Percentiles rank a stretch among this genome's conserved stretches.
These are phyloP conservation scores for Nakaseomyces glabratus DNA, from an alignment of 1,139 yeast genomes.

Conservation along the genomic window DNA sequence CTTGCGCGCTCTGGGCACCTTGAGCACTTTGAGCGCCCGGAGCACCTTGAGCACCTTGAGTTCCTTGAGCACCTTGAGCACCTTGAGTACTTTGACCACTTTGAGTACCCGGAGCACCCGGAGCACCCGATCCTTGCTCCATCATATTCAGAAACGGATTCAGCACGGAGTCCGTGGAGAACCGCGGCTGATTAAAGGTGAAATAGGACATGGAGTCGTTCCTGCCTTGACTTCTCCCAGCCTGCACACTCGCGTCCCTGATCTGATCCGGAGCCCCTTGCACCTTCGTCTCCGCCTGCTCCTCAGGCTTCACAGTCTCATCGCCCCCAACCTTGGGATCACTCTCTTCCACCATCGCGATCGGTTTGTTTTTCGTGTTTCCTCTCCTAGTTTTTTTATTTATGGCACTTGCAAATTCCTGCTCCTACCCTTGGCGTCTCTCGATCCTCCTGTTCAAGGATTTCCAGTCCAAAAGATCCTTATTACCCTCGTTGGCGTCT, in stretches of 20 bases:
- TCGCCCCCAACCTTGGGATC: too few species aligned
- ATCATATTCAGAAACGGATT: constrained; percentile 19
- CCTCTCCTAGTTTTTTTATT: too few species aligned
- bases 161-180: constrained; percentile 22
- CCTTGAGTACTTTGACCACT: too few species aligned
- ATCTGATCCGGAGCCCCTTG: too few species aligned
- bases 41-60: constrained; percentile 19
- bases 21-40: constrained; percentile 10
- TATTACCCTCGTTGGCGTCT: too few species aligned
- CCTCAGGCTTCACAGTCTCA: not conserved
- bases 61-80: constrained; percentile 1
- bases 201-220: constrained; percentile 24
- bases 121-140: constrained; percentile 10
- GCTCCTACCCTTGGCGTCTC: too few species aligned
- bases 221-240: constrained; percentile 6
- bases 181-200: constrained; percentile 23
- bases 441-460: too few species aligned
- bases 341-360: too few species aligned
- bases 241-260: not conserved
- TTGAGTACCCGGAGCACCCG: constrained; percentile 19
- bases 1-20: too few species aligned
- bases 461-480: too few species aligned
- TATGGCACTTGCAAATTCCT: too few species aligned
- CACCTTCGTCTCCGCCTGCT: constrained; percentile 6
- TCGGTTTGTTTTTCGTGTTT: too few species aligned